phyloP scores from a whole-genome alignment of 1,139 yeast genomes.

The Taphrina confusa region DNA sequence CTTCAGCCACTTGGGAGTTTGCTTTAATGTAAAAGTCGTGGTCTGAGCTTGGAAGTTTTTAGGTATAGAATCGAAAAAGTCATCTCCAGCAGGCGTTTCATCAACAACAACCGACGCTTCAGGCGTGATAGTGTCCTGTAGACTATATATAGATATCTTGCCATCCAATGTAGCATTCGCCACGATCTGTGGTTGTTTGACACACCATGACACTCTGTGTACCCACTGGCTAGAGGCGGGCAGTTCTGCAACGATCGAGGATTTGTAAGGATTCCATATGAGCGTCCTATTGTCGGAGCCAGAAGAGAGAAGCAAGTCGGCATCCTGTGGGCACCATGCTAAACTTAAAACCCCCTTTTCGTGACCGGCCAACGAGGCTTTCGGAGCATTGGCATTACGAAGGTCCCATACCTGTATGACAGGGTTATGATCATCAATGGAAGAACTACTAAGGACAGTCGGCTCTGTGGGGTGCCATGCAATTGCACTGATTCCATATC shows the following conservation, averaged over 20 bases:
- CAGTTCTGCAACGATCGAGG: slow-evolving; percentile 71
- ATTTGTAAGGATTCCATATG: slow-evolving; percentile 81
- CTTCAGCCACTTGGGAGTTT: slow-evolving; percentile 88
- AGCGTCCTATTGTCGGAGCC: slow-evolving; percentile 88
- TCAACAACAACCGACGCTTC: slow-evolving; percentile 45
- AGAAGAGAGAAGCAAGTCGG: slow-evolving; percentile 73
- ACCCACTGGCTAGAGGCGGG: slow-evolving; percentile 95
- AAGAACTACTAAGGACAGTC: slow-evolving; percentile 84
- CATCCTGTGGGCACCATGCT: slow-evolving; percentile 91
- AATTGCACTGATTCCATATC: slow-evolving; percentile 46
- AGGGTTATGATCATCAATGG: slow-evolving; percentile 78
- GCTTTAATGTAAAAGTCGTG: slow-evolving; percentile 59
- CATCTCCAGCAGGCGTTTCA: slow-evolving; percentile 57
- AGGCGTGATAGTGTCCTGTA: slow-evolving; percentile 65
- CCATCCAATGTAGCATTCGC: slow-evolving; percentile 95
- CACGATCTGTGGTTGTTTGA: slow-evolving; percentile 81
- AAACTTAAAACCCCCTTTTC: slow-evolving; percentile 82
- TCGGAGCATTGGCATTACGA: slow-evolving; percentile 89
- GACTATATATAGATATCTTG: slow-evolving; percentile 74
- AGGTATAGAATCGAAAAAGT: slow-evolving; percentile 85
- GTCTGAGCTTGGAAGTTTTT: slow-evolving; percentile 36
- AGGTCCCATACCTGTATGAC: slow-evolving; percentile 89
- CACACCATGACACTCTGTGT: slow-evolving; percentile 83
- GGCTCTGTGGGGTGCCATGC: slow-evolving; percentile 80
- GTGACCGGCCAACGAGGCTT: slow-evolving; percentile 73